Evolutionary conservation across 2,329 filamentous ascomycete species (phyloP).

Genomic region (Fusarium citri): DNA sequence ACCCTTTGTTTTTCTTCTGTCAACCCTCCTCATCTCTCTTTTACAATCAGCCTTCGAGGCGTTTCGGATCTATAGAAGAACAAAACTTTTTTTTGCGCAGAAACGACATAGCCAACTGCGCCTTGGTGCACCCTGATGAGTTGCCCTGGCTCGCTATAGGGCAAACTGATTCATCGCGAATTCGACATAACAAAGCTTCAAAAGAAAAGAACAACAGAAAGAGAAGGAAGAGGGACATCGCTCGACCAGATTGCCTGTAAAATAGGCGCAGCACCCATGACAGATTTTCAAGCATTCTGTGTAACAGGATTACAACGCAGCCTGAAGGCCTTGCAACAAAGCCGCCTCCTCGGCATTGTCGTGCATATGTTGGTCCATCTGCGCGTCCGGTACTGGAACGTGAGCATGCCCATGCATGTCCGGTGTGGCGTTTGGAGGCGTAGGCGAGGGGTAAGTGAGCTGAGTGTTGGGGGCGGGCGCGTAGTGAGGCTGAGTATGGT

Average conservation of each 20-base stretch:
- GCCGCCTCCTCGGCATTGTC: conserved; percentile 52
- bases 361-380: conserved; percentile 42
- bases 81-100: background rate
- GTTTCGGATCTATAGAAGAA: conserved; percentile 29
- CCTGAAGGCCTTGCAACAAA: conserved; percentile 52
- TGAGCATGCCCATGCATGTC: conserved; percentile 43
- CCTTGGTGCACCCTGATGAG: conserved; percentile 6
- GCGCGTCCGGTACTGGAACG: conserved; percentile 28
- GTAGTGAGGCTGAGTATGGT: conserved; percentile 30
- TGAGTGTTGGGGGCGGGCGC: conserved; percentile 32
- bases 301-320: conserved; percentile 39
- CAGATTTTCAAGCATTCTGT: background rate
- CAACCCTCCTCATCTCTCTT: background rate
- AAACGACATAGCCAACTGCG: conserved; percentile 18
- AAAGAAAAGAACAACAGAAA: conserved; percentile 5
- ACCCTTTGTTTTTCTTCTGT: background rate
- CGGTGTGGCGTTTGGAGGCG: conserved; percentile 35
- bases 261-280: background rate
- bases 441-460: conserved; percentile 35
- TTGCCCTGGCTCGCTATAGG: conserved; percentile 10
- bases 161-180: conserved; percentile 25
- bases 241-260: conserved; percentile 1
- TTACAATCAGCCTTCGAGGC: conserved; percentile 37
- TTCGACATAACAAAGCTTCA: conserved; percentile 16
- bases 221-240: conserved; percentile 14